Evolutionary conservation across 768 basidiomycete species (phyloP).

Genomic region (Termitomyces sp.): DNA sequence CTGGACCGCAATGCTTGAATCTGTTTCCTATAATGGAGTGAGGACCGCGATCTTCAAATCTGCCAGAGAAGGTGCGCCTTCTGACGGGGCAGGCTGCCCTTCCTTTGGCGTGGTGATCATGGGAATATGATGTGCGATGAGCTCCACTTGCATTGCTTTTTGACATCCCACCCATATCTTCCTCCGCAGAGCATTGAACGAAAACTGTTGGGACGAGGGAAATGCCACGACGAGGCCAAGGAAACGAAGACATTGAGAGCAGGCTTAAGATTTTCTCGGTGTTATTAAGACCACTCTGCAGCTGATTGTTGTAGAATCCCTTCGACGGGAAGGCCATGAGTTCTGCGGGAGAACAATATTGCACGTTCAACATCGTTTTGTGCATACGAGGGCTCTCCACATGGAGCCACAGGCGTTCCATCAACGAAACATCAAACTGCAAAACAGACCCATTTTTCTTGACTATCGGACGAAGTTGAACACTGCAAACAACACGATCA

Average conservation of each 20-base stretch:
- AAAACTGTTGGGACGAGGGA: constrained; percentile 48
- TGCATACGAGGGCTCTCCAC: constrained; percentile 26
- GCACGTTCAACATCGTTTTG: constrained; percentile 64
- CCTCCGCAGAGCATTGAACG: constrained; percentile 49
- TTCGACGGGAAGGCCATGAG: constrained; percentile 56
- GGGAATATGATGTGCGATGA: constrained; percentile 41
- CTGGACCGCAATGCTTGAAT: constrained; percentile 36
- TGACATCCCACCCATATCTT: constrained; percentile 52
- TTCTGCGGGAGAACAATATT: constrained; percentile 58
- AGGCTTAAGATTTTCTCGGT: constrained; percentile 29
- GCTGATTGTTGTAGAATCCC: constrained; percentile 54
- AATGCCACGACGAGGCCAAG: constrained; percentile 44
- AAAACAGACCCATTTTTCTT: constrained; percentile 51
- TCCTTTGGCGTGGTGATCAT: constrained; percentile 28
- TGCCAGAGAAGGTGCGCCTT: constrained; percentile 6
- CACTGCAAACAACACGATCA: constrained; percentile 28
- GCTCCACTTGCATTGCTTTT: constrained; percentile 54
- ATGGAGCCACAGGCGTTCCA: constrained; percentile 53
- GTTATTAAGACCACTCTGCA: constrained; percentile 40
- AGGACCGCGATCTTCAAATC: constrained; percentile 41
- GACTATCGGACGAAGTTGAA: constrained; percentile 64
- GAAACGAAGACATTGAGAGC: constrained; percentile 39
- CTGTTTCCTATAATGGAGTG: constrained; percentile 59
- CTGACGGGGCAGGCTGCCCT: constrained; percentile 10
- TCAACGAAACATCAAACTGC: constrained; percentile 52